phyloP scores from a whole-genome alignment of 2,329 filamentous ascomycete species.

The Colletotrichum sp. region DNA sequence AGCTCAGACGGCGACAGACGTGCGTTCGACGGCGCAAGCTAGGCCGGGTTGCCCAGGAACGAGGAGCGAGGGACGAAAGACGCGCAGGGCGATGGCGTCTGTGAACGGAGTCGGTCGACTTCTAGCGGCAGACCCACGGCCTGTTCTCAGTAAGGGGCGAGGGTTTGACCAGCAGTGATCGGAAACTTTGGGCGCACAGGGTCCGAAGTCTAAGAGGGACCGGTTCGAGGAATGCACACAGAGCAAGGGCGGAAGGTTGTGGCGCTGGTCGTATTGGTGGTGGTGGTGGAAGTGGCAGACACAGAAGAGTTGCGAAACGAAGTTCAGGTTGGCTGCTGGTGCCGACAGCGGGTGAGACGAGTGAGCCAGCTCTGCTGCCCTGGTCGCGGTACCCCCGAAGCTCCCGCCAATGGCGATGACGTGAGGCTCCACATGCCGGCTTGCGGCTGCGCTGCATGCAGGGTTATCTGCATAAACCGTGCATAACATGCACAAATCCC shows the following conservation, averaged over 20 bases:
- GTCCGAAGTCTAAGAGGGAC: conserved; percentile 8
- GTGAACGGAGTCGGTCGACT: neutral
- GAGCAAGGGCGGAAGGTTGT: conserved; percentile 2
- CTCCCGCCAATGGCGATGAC: conserved; percentile 19
- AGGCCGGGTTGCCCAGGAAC: neutral
- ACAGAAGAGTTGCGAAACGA: conserved; percentile 14
- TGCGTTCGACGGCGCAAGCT: conserved; percentile 8
- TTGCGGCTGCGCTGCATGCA: neutral
- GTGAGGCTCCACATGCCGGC: conserved; percentile 12
- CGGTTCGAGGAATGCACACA: conserved; percentile 4
- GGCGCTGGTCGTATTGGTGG: neutral
- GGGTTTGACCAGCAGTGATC: conserved; percentile 5
- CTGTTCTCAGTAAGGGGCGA: conserved; percentile 2
- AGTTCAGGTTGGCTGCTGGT: neutral
- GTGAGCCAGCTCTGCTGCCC: neutral
- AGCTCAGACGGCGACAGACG: conserved; percentile 14
- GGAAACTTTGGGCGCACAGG: conserved; percentile 16
- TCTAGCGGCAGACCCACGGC: conserved; percentile 5
- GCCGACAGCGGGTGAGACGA: neutral
- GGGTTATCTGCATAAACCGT: neutral
- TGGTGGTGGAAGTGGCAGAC: neutral
- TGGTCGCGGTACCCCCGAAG: neutral
- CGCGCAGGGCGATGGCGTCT: neutral
- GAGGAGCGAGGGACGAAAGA: neutral
- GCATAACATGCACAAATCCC: neutral